Evolutionary conservation across 768 basidiomycete species (phyloP).

Genomic region (Coprinellus aureogranulatus): DNA sequence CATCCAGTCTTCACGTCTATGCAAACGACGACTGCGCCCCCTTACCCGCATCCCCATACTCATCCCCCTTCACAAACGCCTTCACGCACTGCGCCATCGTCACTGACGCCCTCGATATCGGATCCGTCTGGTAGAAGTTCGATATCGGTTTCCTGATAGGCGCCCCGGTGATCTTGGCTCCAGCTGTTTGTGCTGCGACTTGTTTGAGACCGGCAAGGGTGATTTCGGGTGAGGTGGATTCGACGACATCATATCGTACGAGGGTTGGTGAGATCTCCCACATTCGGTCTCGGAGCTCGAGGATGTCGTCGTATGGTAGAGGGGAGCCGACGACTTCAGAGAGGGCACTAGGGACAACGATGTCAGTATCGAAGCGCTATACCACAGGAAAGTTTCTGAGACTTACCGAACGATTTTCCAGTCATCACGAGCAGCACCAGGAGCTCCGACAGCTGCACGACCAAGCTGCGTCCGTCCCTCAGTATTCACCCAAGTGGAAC

Average conservation of each 20-base stretch:
- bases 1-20: constrained; percentile 15
- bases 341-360: constrained; percentile 67
- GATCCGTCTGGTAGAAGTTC: constrained; percentile 97
- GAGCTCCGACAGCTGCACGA: constrained; percentile 87
- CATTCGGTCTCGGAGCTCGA: constrained; percentile 84
- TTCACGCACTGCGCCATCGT: constrained; percentile 95
- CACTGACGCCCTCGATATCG: constrained; percentile 90
- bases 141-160: constrained; percentile 76
- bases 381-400: no score
- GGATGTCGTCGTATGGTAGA: constrained; percentile 86
- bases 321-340: constrained; percentile 81
- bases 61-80: constrained; percentile 77
- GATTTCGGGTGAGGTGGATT: constrained; percentile 72
- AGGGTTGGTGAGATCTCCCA: constrained; percentile 95
- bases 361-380: no score
- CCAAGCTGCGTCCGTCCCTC: constrained; percentile 92
- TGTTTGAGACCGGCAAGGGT: constrained; percentile 66
- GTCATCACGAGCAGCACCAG: constrained; percentile 94
- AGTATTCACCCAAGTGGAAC: constrained; percentile 92
- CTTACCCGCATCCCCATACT: constrained; percentile 51
- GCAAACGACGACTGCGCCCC: constrained; percentile 46
- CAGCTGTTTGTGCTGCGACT: constrained; percentile 49
- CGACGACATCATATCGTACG: constrained; percentile 79
- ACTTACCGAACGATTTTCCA: constrained; percentile 92
- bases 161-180: constrained; percentile 54